phyloP scores from a whole-genome alignment of 306 rosid species.

The Fragaria iinumae region DNA sequence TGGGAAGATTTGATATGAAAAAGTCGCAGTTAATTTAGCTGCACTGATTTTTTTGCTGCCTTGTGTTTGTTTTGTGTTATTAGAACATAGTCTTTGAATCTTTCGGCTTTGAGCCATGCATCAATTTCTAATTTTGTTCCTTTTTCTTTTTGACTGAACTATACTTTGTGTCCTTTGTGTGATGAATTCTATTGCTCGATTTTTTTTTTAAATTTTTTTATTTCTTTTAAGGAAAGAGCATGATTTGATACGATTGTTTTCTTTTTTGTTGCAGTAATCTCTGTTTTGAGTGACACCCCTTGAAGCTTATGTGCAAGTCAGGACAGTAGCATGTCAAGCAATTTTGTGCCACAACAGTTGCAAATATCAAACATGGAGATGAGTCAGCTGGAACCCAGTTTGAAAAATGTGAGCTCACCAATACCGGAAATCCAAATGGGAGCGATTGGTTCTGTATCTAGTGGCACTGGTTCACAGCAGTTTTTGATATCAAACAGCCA shows the following conservation, averaged over 20 bases:
- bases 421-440: constrained; percentile 54
- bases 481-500: constrained; percentile 34
- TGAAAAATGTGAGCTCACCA: constrained; percentile 47
- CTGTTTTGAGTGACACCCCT: neutral
- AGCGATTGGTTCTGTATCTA: constrained; percentile 40
- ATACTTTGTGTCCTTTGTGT: neutral
- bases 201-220: neutral
- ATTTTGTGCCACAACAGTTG: constrained; percentile 53
- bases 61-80: neutral
- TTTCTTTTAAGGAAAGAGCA: neutral
- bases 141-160: neutral
- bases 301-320: neutral
- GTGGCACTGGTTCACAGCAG: constrained; percentile 41
- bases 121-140: neutral
- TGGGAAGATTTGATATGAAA: neutral
- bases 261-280: constrained; percentile 11
- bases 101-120: neutral
- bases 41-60: neutral
- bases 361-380: constrained; percentile 48
- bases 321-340: constrained; percentile 52
- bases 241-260: neutral
- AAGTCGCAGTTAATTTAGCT: neutral
- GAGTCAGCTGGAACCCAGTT: constrained; percentile 57
- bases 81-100: neutral
- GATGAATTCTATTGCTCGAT: neutral